Evolutionary conservation across 768 basidiomycete genomes (phyloP).

Genomic region (Tricholoma bakamatsutake): DNA sequence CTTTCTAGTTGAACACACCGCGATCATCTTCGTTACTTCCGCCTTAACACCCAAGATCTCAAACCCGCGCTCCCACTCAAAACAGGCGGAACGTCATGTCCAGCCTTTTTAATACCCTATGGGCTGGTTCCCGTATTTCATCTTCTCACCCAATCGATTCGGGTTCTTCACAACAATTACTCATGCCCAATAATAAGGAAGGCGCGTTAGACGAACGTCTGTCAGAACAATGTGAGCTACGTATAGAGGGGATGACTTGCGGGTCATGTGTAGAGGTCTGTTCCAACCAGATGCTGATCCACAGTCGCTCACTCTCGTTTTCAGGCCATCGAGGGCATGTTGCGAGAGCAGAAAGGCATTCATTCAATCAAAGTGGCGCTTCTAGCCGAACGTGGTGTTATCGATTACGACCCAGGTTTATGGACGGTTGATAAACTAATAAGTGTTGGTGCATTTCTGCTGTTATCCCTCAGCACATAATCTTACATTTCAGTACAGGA

Average conservation of each 20-base stretch:
- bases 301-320: not conserved
- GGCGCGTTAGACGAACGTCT: slow-evolving; percentile 17
- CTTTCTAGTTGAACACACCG: not conserved
- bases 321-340: slow-evolving; percentile 81
- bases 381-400: slow-evolving; percentile 87
- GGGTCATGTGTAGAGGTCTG: slow-evolving; percentile 83
- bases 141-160: slow-evolving; percentile 5
- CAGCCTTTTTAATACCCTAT: slow-evolving; percentile 10
- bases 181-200: slow-evolving; percentile 17
- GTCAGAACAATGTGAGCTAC: slow-evolving; percentile 63
- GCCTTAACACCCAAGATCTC: not conserved
- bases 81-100: slow-evolving; percentile 8
- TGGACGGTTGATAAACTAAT: slow-evolving; percentile 84
- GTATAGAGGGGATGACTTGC: slow-evolving; percentile 90
- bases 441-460: slow-evolving; percentile 39
- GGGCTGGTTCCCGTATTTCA: slow-evolving; percentile 14
- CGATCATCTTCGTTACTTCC: not conserved
- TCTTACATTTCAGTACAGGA: slow-evolving; percentile 45
- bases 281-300: not conserved
- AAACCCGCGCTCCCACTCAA: slow-evolving; percentile 1
- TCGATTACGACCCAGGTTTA: slow-evolving; percentile 80
- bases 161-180: slow-evolving; percentile 16
- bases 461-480: not conserved
- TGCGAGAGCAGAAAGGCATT: slow-evolving; percentile 84
- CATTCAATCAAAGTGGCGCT: slow-evolving; percentile 89